These are phyloP conservation scores for Citrus unshiu DNA, from an alignment of 345 rosid genomes.

Conservation along the genomic window DNA sequence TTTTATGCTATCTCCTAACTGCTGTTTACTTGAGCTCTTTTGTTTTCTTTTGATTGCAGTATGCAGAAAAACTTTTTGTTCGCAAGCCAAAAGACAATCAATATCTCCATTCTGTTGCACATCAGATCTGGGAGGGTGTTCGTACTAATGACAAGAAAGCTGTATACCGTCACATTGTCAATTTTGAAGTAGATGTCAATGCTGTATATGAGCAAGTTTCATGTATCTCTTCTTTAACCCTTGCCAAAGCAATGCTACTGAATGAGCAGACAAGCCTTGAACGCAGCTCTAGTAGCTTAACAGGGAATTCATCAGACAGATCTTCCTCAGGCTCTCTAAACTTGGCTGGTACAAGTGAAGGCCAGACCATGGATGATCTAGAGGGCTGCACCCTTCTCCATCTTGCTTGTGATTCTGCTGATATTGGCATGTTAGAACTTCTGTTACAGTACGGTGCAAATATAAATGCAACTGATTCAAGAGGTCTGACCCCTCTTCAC, in stretches of 20 bases:
- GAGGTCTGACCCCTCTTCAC: constrained; percentile 82
- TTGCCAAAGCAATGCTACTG: constrained; percentile 76
- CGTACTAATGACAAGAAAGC: constrained; percentile 88
- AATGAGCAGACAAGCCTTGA: constrained; percentile 67
- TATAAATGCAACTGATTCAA: constrained; percentile 68
- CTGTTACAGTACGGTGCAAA: constrained; percentile 92
- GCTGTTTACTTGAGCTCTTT: background rate
- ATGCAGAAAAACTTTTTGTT: constrained; percentile 87
- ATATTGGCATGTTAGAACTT: constrained; percentile 96
- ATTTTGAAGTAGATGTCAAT: constrained; percentile 72
- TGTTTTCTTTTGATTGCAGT: constrained; percentile 43
- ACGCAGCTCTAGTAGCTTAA: constrained; percentile 48
- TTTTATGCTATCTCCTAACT: background rate
- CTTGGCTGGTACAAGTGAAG: constrained; percentile 44
- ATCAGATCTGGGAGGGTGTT: constrained; percentile 88
- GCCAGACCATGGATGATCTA: constrained; percentile 43
- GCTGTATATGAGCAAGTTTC: constrained; percentile 57
- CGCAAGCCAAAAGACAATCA: constrained; percentile 65
- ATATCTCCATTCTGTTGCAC: constrained; percentile 47
- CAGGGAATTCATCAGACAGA: constrained; percentile 62
- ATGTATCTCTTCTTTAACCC: constrained; percentile 66
- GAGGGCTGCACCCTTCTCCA: constrained; percentile 86
- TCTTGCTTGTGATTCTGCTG: constrained; percentile 94
- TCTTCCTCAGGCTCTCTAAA: constrained; percentile 59
- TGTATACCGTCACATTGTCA: constrained; percentile 77